Evolutionary conservation across 305 asterid species (phyloP).

Genomic region (Petunia hybrid): DNA sequence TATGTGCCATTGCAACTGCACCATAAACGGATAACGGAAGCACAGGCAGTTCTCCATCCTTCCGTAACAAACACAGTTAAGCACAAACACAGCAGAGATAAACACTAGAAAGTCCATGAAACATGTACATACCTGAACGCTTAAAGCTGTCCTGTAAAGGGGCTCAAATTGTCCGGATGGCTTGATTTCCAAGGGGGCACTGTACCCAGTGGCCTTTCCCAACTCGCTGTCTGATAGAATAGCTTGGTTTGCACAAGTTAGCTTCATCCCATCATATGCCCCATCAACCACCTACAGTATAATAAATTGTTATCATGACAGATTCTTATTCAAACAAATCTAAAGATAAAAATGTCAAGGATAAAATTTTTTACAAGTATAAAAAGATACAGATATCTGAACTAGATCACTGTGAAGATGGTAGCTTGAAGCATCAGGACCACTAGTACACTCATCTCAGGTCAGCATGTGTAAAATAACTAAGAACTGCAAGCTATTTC

Average conservation of each 20-base stretch:
- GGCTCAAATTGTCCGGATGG: slow-evolving; percentile 99
- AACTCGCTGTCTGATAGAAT: slow-evolving; percentile 68
- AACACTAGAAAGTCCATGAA: not conserved
- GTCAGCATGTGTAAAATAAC: slow-evolving; percentile 2
- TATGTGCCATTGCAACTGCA: slow-evolving; percentile 94
- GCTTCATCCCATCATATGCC: slow-evolving; percentile 81
- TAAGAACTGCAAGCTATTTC: not conserved
- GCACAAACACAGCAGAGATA: slow-evolving; percentile 5
- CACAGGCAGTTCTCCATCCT: slow-evolving; percentile 98
- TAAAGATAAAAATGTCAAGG: not conserved
- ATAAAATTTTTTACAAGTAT: not conserved
- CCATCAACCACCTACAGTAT: slow-evolving; percentile 81
- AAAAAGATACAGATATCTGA: not conserved
- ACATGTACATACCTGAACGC: slow-evolving; percentile 65
- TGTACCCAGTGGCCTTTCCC: slow-evolving; percentile 69
- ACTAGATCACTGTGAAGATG: not conserved
- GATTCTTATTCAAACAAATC: slow-evolving; percentile 7
- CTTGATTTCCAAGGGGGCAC: slow-evolving; percentile 88
- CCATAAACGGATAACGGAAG: slow-evolving; percentile 96
- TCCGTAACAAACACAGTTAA: slow-evolving; percentile 30
- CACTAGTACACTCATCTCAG: not conserved
- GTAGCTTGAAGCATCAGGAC: slow-evolving; percentile 5
- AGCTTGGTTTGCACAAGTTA: slow-evolving; percentile 80
- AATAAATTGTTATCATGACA: slow-evolving; percentile 32
- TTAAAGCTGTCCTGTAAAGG: slow-evolving; percentile 76